Evolutionary conservation across 768 basidiomycete species (phyloP), one percentile per base, ranked within the genome.

Genomic region (Russula sp.): DNA sequence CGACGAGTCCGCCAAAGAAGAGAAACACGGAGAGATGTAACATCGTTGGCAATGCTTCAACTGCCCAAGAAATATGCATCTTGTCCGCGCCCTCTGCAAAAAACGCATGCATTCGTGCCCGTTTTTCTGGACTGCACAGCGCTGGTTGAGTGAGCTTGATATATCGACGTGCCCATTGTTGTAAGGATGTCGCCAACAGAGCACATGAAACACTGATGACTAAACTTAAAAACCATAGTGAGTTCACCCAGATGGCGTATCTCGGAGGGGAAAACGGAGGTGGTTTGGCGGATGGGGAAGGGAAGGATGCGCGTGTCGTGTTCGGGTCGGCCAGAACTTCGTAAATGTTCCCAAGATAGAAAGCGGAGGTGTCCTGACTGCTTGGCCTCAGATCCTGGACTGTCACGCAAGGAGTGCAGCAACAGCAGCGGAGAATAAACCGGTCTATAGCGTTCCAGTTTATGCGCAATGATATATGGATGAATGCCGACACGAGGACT

Each of bases 221-320:
- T 28, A 61, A 46, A 9, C 60, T 61, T 42, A 54, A 24, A 28
- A 46, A 53, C 60, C 60, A 61, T 22, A 61, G 60, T 14, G 52
- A 42, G 18, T 61, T 61, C 48, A 61, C 60, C 51, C 28, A 54
- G 28, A 61, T 8, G 5, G 60, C 38, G 9, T 16, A 53, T 61
- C 3, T 30, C 18, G 59, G 42, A 22, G 59, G 59, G 26, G 59
- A 53, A 30, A 44, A 61, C 0, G 26, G 20, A 10, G 30, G 59
- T 34, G 40, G 59, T 22, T 26, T 20, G 5, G 20, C 5, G 34
- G 32, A 8, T 22, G 36, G 24, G 10, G 30, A n/a, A 32, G 18
- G 14, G 28, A 5, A 44, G n/a, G 40, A 32, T 30, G 28, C 6
- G 9, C n/a, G 18, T n/a, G 59, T n/a, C 24, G 11, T 14, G 40